Percentiles rank a stretch among this genome's conserved stretches.
Conservation (phyloP, 345 rosid species). For the Capsella bursapastoris region DNA sequence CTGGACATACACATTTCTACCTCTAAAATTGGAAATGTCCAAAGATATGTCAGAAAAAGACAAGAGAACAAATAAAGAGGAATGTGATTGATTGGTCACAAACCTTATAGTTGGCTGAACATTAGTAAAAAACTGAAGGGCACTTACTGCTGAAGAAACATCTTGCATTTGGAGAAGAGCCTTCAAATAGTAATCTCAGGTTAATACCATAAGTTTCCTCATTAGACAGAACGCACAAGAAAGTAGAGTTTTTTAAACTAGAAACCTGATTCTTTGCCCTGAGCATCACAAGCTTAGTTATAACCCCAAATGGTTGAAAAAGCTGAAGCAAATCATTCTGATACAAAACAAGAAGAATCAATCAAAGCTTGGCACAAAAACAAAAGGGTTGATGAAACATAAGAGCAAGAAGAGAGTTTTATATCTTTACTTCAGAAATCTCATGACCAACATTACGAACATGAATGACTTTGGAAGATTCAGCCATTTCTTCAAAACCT, state of each 20-base stretch:
- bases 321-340: conserved; percentile 98
- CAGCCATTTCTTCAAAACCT: conserved; percentile 58
- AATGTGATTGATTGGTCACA: conserved; percentile 10
- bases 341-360: conserved; percentile 1
- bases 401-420: conserved; percentile 17
- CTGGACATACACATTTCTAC: conserved; percentile 95
- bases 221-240: neutral
- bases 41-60: neutral
- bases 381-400: neutral
- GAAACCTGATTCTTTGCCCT: conserved; percentile 96
- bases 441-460: conserved; percentile 98
- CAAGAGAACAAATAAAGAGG: neutral
- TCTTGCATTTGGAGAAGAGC: conserved; percentile 99
- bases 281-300: conserved; percentile 98
- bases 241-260: neutral
- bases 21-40: conserved; percentile 50
- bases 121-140: conserved; percentile 78
- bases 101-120: conserved; percentile 91
- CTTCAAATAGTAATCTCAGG: conserved; percentile 45
- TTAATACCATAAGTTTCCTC: neutral
- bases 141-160: conserved; percentile 80
- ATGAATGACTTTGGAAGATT: conserved; percentile 95
- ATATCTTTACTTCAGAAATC: conserved; percentile 76
- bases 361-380: neutral
- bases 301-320: conserved; percentile 96